Base-by-base conservation (phyloP, 2,329 filamentous ascomycete species). In the Pestalotiopsis sp. region DNA sequence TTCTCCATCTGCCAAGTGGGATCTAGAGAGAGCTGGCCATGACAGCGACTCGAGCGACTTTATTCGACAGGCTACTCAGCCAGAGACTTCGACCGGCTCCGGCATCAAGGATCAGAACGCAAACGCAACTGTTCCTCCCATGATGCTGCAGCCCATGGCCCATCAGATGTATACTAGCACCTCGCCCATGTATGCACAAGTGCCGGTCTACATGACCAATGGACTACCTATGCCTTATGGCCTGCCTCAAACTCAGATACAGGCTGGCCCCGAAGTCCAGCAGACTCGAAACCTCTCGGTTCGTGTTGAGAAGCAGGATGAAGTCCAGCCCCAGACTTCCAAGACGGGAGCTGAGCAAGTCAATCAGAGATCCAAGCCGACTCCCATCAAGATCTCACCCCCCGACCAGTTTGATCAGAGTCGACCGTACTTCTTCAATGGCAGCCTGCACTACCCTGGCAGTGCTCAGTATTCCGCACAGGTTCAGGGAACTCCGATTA, bases 1-100 rank as follows among this genome's bases (percentile, higher is more conserved):
- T 4, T 89, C 88, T 9, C 87, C 87, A 2, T 85, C 84, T 4
- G 75, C 82, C 5, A 89, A 89, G 76, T 83, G 82, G 77, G 72
- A 79, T 67, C 86, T 81, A 68, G 86, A 87, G 38, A 82, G 73
- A 59, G 66, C 71, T 12, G 67, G 70, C 1, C 64, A 68, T 38
- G 77, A 79, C 14, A 68, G 23, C n/a, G 71, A 73, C 4, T 38
- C 66, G 7, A 20, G 69, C 2, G 79, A 81, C 31, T 27, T 69
- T 11, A 45, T 68, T n/a, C 78, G 74, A 52, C 72, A 73, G 23
- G 64, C 58, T 14, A 73, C 72, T 61, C 23, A 67, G 23, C 66
- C 70, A 4, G 61, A 68, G 36, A 69, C 64, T 59, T 67, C 67
- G 36, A 61, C 56, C 23, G 14, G 4, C 17, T 31, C 38, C 9